Evolutionary conservation across 768 basidiomycete genomes (phyloP), one percentile per base, ranked within the genome.

Genomic region (Fomitopsis pulvina): DNA sequence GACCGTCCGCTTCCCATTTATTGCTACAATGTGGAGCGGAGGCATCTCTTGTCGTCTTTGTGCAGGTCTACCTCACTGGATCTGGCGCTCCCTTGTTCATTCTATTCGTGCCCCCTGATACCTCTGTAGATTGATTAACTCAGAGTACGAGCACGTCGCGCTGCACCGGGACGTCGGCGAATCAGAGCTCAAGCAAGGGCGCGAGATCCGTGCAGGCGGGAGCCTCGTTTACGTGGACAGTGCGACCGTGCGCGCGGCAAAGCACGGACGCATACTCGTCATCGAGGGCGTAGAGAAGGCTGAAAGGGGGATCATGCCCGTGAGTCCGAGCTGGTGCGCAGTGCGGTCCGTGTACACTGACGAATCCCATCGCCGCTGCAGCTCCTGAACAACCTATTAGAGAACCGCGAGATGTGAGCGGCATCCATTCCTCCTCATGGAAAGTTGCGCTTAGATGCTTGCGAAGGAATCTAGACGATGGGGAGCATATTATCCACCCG

Each of bases 241-340:
- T 57, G 75, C 81, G 3, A 78, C 81, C 0, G 83, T 84, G 0
- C 74, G 74, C 40, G 83, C 83, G 4, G 82, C 79, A 20, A 85
- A 83, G 57, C 69, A 78, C 56, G 83, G 83, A 6, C 74, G 82
- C 1, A 59, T 85, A 22, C 69, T 85, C 22, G 82, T 85, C 43
- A 63, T 84, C 41, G 83, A 85, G 59, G 83, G 83, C 18, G 79
- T 84, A 60, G 83, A 85, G 61, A 84, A 83, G 63, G 82, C 82
- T 5, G 82, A 84, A 56, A 73, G 83, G 21, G 83, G 83, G 25
- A 85, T 84, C 24, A 83, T 83, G 81, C 83, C 83, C 14, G 79
- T 81, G 59, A 26, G 76, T 66, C 2, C 11, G 22, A 11, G 21
- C 10, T 16, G 14, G 3, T 20, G 8, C 30, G 30, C 30, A 32